These are phyloP conservation scores for Actinomucor elegans DNA, from an alignment of 371 early-diverging fungal genomes.

Conservation along the genomic window DNA sequence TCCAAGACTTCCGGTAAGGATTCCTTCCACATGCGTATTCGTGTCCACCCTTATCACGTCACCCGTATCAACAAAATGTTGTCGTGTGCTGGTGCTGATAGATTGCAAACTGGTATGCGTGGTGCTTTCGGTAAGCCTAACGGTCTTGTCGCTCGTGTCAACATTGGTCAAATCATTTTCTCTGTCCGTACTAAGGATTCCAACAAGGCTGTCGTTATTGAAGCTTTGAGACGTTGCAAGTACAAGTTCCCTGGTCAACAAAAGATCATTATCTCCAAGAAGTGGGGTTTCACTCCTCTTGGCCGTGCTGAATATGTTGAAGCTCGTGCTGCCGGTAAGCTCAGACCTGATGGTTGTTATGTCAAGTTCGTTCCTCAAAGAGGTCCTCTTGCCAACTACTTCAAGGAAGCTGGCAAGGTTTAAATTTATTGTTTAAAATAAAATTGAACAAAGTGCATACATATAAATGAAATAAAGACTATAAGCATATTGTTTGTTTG, in stretches of 20 bases:
- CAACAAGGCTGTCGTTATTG: conserved; percentile 94
- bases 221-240: conserved; percentile 96
- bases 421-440: conserved; percentile 31
- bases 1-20: conserved; percentile 99
- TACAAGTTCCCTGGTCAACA: conserved; percentile 99
- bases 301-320: conserved; percentile 91
- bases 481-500: no score
- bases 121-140: conserved; percentile 99
- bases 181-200: conserved; percentile 98
- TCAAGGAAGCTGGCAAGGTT: conserved; percentile 29
- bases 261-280: conserved; percentile 98
- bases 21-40: conserved; percentile 99
- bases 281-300: conserved; percentile 99
- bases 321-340: conserved; percentile 75
- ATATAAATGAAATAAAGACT: no score
- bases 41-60: conserved; percentile 99
- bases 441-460: no score
- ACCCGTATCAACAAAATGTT: conserved; percentile 99
- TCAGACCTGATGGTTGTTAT: conserved; percentile 96
- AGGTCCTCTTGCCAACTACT: conserved; percentile 81
- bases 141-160: conserved; percentile 98
- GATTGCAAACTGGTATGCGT: conserved; percentile 99
- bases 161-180: conserved; percentile 98
- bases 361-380: conserved; percentile 94
- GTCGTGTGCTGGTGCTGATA: conserved; percentile 99